Evolutionary conservation across 495 filamentous ascomycete species (phyloP).

Genomic region (Aspergillus nanangensis): DNA sequence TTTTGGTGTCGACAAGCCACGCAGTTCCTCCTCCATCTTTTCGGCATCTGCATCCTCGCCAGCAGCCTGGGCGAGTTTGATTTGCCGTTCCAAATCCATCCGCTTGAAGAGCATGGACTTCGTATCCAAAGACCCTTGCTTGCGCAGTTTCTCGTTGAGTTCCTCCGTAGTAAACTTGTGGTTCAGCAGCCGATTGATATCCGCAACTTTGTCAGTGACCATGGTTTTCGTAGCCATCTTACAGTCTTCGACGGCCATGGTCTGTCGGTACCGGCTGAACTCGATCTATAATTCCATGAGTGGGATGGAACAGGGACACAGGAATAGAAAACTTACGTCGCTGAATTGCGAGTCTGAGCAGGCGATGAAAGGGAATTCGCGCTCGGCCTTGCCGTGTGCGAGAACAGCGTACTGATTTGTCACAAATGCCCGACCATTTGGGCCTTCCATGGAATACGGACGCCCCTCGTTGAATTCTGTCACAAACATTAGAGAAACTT

Average conservation of each 20-base stretch:
- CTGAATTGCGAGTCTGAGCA: conserved; percentile 74
- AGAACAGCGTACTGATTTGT: conserved; percentile 72
- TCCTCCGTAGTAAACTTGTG: conserved; percentile 76
- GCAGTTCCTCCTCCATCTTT: conserved; percentile 61
- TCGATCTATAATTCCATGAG: conserved; percentile 56
- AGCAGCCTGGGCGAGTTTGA: conserved; percentile 58
- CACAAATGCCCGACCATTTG: conserved; percentile 64
- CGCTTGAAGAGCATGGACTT: conserved; percentile 62
- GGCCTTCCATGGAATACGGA: conserved; percentile 71
- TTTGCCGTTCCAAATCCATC: conserved; percentile 51
- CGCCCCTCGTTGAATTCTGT: conserved; percentile 71
- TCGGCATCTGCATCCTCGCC: conserved; percentile 58
- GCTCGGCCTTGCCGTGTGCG: conserved; percentile 71
- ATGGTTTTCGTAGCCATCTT: conserved; percentile 63
- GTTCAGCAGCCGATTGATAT: conserved; percentile 75
- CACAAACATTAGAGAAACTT: conserved; percentile 27
- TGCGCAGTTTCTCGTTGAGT: conserved; percentile 68
- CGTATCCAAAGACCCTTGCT: conserved; percentile 56
- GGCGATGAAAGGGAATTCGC: conserved; percentile 75
- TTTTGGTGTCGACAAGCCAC: conserved; percentile 61
- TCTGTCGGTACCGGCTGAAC: conserved; percentile 76
- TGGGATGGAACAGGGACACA: too few relatives aligned
- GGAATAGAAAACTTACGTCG: conserved; percentile 55
- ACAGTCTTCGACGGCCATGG: conserved; percentile 64
- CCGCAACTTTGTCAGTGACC: conserved; percentile 65